These are phyloP conservation scores for Phtheirospermum japonicum DNA, from an alignment of 257 asterid genomes.

Conservation along the genomic window DNA sequence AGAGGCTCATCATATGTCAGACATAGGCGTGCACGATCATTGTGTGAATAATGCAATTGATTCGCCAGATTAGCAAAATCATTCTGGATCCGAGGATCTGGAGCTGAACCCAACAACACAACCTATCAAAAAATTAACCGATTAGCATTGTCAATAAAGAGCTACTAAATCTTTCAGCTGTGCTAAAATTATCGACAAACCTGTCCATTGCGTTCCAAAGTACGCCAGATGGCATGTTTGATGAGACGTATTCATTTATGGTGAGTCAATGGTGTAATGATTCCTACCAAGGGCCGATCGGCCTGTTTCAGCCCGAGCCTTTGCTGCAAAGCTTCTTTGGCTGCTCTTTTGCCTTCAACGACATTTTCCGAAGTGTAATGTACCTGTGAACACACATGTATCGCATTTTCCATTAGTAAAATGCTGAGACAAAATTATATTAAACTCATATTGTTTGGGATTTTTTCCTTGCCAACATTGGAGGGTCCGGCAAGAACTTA, in stretches of 20 bases:
- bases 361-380: conserved; percentile 86
- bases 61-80: conserved; percentile 88
- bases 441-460: conserved; percentile 13
- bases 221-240: conserved; percentile 93
- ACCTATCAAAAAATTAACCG: conserved; percentile 48
- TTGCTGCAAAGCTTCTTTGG: conserved; percentile 91
- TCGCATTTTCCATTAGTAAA: conserved; percentile 30
- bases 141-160: conserved; percentile 29
- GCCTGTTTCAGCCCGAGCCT: conserved; percentile 70
- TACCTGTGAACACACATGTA: conserved; percentile 45
- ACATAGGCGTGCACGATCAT: conserved; percentile 80
- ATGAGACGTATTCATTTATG: conserved; percentile 98
- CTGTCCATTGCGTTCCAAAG: conserved; percentile 90
- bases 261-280: conserved; percentile 90
- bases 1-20: conserved; percentile 96
- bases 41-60: conserved; percentile 70
- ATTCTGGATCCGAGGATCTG: conserved; percentile 88
- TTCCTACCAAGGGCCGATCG: conserved; percentile 85
- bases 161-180: neutral
- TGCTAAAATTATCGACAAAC: conserved; percentile 34
- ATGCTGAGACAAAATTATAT: conserved; percentile 13
- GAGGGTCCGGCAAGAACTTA: conserved; percentile 38
- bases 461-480: conserved; percentile 5
- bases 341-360: conserved; percentile 90
- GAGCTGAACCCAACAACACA: conserved; percentile 95